Base-by-base conservation (phyloP, 192 early-diverging fungal species). In the Podila minutissima region DNA sequence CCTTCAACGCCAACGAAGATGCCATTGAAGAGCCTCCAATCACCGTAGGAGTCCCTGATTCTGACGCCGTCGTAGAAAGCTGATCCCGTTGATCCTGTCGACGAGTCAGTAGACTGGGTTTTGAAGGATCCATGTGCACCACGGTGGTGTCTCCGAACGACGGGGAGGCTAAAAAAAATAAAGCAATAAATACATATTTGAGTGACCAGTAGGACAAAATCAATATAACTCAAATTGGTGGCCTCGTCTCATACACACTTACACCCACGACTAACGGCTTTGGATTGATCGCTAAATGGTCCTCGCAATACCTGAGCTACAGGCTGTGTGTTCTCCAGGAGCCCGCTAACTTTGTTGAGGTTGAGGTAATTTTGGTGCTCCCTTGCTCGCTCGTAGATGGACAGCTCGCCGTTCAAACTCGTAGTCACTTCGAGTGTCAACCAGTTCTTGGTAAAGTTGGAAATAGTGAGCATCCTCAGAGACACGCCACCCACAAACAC, bases 401-500 rank as follows among this genome's bases (percentile, higher is more conserved):
- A 12, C 28, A 86, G 65, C 53, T 84, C 81, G 11, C 74, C 83
- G n/a, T 68, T 64, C 48, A 85, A 66, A 51, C 85, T 87, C 0
- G 88, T 86, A 1, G 85, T 83, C 26, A 84, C 65, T 50, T 86
- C 84, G 5, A 89, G 66, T 28, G 83, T 82, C 49, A 83, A 75
- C 69, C 82, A 86, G 58, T 79, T 88, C 67, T 38, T 70, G 49
- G 91, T 95, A 46, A 96, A 92, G 72, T 98, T 99, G 61, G 93
- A 94, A 41, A 99, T 92, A 6, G 88, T 89, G 66, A 98, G 91
- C 10, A 89, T 89, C 13, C 96, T 90, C 17, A 97, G 67, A 6
- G 86, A 90, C 0, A 94, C 88, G 22, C 95, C 86, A 70, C 95
- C 95, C n/a, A 96, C 71, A 11, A 96, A 89, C 8, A 96, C 94